Percentiles rank a stretch among this genome's conserved stretches.
These are phyloP conservation scores for Anisodus tanguticus DNA, from an alignment of 257 asterid genomes.

Conservation along the genomic window DNA sequence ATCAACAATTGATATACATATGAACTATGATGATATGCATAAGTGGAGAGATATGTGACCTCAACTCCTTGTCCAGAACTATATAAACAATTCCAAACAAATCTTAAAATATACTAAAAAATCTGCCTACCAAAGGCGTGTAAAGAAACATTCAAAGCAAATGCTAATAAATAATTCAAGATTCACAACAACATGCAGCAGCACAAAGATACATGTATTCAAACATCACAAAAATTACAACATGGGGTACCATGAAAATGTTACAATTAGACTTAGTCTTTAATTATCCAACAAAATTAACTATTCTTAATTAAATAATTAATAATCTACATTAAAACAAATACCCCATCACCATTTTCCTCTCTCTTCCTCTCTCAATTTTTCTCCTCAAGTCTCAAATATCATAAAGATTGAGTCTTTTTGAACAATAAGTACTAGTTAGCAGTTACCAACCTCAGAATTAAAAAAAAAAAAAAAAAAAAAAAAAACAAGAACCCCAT, in stretches of 20 bases:
- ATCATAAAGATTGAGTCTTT: constrained; percentile 19
- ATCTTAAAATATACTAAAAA: constrained; percentile 35
- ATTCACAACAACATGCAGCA: constrained; percentile 20
- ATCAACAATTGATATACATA: constrained; percentile 36
- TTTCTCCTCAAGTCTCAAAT: constrained; percentile 21
- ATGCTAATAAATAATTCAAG: constrained; percentile 19
- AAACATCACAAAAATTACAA: constrained; percentile 47
- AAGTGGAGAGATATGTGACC: constrained; percentile 35
- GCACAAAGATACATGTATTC: constrained; percentile 28
- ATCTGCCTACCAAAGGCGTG: constrained; percentile 62
- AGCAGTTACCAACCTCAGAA: no score
- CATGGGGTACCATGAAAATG: constrained; percentile 35
- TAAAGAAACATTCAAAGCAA: constrained; percentile 57
- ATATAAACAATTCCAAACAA: not conserved
- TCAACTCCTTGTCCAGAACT: constrained; percentile 43
- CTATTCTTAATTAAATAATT: not conserved
- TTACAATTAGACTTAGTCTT: not conserved
- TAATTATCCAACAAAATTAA: not conserved
- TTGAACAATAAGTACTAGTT: no score
- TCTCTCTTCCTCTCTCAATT: constrained; percentile 17
- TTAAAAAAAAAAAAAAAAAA: no score
- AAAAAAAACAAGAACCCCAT: no score
- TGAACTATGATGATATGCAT: constrained; percentile 33
- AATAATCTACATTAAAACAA: not conserved
- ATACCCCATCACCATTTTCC: not conserved